Percentiles rank a stretch among this genome's conserved stretches.
Conservation (phyloP, 352 stramenopile genomes). For the Phytopythium oedochilum region DNA sequence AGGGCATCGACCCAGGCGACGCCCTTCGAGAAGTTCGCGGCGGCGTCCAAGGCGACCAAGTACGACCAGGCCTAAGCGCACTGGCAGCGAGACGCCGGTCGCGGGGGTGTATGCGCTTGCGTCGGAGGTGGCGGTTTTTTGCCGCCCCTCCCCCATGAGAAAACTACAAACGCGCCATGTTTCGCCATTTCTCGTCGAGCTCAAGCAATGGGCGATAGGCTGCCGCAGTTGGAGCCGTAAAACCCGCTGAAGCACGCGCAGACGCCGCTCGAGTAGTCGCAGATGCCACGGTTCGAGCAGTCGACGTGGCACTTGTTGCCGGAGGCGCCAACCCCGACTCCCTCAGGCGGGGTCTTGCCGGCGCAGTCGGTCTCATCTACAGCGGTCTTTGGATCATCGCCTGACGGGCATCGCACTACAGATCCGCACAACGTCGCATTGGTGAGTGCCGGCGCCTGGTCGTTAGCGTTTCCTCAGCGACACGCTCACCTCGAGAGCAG, state of each 20-base stretch:
- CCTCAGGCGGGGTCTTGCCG: conserved; percentile 32
- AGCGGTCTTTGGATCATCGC: conserved; percentile 80
- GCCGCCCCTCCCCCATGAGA: neutral
- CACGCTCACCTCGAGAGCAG: conserved; percentile 63
- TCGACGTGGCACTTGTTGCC: conserved; percentile 74
- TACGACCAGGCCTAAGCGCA: conserved; percentile 41
- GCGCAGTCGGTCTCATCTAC: conserved; percentile 86
- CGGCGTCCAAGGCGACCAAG: conserved; percentile 32
- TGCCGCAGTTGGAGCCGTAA: conserved; percentile 77
- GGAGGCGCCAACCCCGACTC: conserved; percentile 22
- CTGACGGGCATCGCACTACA: conserved; percentile 77
- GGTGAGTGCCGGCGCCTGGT: too few relatives aligned
- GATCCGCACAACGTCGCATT: too few relatives aligned
- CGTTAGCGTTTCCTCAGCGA: neutral
- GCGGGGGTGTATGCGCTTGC: neutral
- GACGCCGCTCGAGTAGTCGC: conserved; percentile 57
- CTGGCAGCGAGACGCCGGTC: neutral
- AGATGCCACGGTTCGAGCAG: conserved; percentile 74
- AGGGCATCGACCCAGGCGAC: conserved; percentile 42
- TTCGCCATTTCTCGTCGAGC: neutral
- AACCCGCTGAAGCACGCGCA: conserved; percentile 74
- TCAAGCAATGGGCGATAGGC: conserved; percentile 40
- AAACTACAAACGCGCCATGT: conserved; percentile 1
- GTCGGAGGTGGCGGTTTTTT: neutral
- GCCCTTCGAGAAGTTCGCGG: conserved; percentile 70